phyloP scores from a whole-genome alignment of 768 basidiomycete genomes.

The Hygrophoropsis aurantiaca region DNA sequence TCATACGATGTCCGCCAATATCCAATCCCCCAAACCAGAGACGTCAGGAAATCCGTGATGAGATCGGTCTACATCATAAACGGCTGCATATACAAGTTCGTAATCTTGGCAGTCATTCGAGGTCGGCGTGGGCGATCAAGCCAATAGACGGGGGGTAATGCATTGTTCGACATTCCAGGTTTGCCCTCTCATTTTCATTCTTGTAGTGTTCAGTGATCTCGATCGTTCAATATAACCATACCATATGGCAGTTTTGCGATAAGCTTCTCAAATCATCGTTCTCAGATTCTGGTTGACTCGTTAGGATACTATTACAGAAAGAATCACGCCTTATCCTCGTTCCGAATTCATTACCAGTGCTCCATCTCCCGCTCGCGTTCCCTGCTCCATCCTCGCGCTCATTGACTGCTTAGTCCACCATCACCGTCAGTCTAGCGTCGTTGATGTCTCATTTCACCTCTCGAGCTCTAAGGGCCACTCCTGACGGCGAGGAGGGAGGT shows the following conservation, averaged over 20 bases:
- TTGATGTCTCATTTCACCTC: slow-evolving; percentile 64
- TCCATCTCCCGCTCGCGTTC: slow-evolving; percentile 72
- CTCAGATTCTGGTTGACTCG: background rate
- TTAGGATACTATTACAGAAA: slow-evolving; percentile 40
- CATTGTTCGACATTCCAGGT: slow-evolving; percentile 85
- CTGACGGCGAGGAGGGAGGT: slow-evolving; percentile 20
- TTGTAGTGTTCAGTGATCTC: slow-evolving; percentile 3
- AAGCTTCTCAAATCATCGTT: background rate
- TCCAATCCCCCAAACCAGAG: slow-evolving; percentile 7
- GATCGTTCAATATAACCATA: background rate
- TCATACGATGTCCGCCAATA: slow-evolving; percentile 58
- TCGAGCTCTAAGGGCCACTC: slow-evolving; percentile 29
- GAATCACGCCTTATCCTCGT: slow-evolving; percentile 49
- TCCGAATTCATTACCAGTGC: slow-evolving; percentile 46
- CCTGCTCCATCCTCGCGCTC: slow-evolving; percentile 52
- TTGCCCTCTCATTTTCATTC: slow-evolving; percentile 2
- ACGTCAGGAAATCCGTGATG: slow-evolving; percentile 20
- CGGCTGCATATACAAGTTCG: slow-evolving; percentile 80
- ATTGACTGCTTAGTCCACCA: slow-evolving; percentile 70
- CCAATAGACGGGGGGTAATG: slow-evolving; percentile 56
- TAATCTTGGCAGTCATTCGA: slow-evolving; percentile 69
- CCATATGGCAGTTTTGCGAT: background rate
- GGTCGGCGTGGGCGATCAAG: slow-evolving; percentile 68
- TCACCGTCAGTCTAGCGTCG: slow-evolving; percentile 59
- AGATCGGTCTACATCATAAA: slow-evolving; percentile 62